Evolutionary conservation across 2,329 filamentous ascomycete genomes (phyloP), one percentile per base, ranked within the genome.

Genomic region (Clathrospora elynae): DNA sequence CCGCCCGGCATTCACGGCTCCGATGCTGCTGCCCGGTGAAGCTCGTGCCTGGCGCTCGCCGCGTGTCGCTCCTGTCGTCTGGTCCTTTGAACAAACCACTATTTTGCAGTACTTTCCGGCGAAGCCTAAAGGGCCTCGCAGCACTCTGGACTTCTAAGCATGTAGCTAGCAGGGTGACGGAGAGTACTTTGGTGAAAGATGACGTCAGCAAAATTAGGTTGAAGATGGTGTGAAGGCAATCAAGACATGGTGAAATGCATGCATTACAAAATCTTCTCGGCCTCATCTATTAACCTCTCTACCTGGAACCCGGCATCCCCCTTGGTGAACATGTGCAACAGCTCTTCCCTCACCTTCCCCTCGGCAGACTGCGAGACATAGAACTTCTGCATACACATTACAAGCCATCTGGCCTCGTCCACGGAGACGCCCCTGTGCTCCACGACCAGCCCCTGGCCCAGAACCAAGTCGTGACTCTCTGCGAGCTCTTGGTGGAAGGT

Each of bases 381-480:
- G 71, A 99, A 99, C 64, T 90, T 84, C 76, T 99, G 93, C 73
- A 99, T 74, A 59, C 90, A 93, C 83, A 96, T 88, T 35, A 95
- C 77, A 59, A 99, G 73, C 86, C 88, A 96, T 71, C 85, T 85
- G n/a, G 87, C 91, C 65, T 96, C 87, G 38, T 90, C 83, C 0
- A 88, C 80, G 51, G 78, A 84, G 4, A 96, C 83, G 4, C 92
- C 91, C 9, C 85, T 77, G 19, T 86, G 85, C 47, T 90, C 83
- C 39, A 88, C 77, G 10, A 97, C 85, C 54, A 80, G 79, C 0
- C 93, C 93, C 65, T 93, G 87, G 77, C 96, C 86, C 51, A 99
- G 75, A 10, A 96, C 90, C 17, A 97, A 64, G 4, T 85, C 88
- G 60, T 90, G 88, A 7, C 83, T 80, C 45, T 80, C 76, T 0